phyloP scores from a whole-genome alignment of 192 early-diverging fungal species.

The Gigaspora rosea region DNA sequence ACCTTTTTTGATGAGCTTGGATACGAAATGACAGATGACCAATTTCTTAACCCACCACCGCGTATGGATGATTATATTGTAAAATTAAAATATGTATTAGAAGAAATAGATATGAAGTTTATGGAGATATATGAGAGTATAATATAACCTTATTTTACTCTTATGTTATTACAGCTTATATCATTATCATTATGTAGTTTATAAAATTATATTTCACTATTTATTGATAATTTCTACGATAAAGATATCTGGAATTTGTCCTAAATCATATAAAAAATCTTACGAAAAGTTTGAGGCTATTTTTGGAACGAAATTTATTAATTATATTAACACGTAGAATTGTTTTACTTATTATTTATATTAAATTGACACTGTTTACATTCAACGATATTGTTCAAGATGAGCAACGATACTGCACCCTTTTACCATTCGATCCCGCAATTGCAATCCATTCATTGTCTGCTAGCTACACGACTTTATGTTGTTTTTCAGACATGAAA shows the following conservation, averaged over 20 bases:
- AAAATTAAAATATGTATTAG: background rate
- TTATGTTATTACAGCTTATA: background rate
- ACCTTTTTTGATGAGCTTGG: conserved; percentile 9
- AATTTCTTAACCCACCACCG: background rate
- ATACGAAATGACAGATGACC: background rate
- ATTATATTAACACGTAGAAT: background rate
- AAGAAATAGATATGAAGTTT: conserved; percentile 5
- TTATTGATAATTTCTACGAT: background rate
- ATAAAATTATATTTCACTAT: background rate
- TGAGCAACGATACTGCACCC: too few relatives aligned
- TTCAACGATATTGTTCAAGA: background rate
- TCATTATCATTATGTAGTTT: background rate
- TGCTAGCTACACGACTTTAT: background rate
- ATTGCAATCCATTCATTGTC: background rate
- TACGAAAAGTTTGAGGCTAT: background rate
- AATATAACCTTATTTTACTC: background rate
- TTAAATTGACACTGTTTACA: background rate
- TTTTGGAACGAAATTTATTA: conserved; percentile 26
- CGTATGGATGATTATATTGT: background rate
- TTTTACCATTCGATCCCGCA: background rate
- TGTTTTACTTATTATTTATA: background rate
- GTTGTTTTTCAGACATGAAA: conserved; percentile 13
- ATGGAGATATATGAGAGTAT: background rate
- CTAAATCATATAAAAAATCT: background rate
- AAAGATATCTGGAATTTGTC: background rate